These are phyloP conservation scores for Phyllosticta paracitricarpa DNA, from an alignment of 2,329 filamentous ascomycete genomes.

Conservation along the genomic window DNA sequence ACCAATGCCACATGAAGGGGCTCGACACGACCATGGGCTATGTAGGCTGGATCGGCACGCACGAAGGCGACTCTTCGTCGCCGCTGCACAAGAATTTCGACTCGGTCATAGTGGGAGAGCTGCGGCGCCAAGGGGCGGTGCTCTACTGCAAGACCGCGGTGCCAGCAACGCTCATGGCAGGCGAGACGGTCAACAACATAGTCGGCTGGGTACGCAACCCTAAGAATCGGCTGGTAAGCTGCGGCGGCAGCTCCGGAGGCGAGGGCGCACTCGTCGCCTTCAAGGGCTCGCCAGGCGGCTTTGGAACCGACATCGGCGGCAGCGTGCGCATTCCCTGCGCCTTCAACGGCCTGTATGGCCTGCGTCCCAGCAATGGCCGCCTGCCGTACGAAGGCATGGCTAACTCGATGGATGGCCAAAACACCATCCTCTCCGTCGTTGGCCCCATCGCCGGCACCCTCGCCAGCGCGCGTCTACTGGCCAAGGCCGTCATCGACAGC, in stretches of 20 bases:
- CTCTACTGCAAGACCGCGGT: constrained; percentile 48
- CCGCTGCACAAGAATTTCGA: constrained; percentile 43
- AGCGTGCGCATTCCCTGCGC: constrained; percentile 50
- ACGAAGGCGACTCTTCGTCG: constrained; percentile 44
- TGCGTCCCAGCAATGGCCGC: constrained; percentile 45
- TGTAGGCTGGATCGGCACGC: constrained; percentile 54
- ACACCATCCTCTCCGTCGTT: constrained; percentile 50
- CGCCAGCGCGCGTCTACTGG: constrained; percentile 44
- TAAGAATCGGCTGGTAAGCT: constrained; percentile 43
- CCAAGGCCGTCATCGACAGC: constrained; percentile 46
- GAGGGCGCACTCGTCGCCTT: constrained; percentile 48
- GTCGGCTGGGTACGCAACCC: constrained; percentile 50
- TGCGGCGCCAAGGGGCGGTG: constrained; percentile 44
- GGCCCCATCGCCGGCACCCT: constrained; percentile 52
- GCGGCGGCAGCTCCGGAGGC: constrained; percentile 50
- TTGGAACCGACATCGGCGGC: constrained; percentile 50
- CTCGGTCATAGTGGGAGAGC: constrained; percentile 48
- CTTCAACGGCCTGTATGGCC: constrained; percentile 48
- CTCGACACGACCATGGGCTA: constrained; percentile 47
- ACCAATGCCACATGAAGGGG: constrained; percentile 40
- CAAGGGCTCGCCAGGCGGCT: constrained; percentile 44
- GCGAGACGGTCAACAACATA: constrained; percentile 53
- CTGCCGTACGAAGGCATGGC: constrained; percentile 39
- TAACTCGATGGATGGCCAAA: constrained; percentile 56
- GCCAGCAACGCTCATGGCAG: constrained; percentile 47